A percentile compares a stretch with the other conserved stretches of the same genome.
These are phyloP conservation scores for Peronospora belbahrii DNA, from an alignment of 352 stramenopile species.

Conservation along the genomic window DNA sequence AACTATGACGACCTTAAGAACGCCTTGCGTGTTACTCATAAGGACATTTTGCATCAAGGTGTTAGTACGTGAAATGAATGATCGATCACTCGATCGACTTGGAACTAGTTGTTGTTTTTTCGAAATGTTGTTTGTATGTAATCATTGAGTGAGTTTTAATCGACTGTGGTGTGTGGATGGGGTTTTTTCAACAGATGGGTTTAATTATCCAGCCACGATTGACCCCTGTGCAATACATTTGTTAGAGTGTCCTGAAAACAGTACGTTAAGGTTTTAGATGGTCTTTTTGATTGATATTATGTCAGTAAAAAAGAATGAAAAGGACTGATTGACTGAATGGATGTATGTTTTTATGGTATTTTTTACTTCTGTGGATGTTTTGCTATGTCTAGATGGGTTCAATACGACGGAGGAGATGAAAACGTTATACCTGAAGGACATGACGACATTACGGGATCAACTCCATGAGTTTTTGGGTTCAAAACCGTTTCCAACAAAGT, in stretches of 20 bases:
- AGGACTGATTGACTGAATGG: background rate
- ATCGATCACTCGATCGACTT: too few species aligned
- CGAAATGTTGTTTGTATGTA: too few species aligned
- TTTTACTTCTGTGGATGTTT: background rate
- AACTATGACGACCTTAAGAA: slow-evolving; percentile 66
- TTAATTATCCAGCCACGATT: slow-evolving; percentile 51
- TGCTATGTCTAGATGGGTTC: slow-evolving; percentile 31
- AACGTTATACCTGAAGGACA: slow-evolving; percentile 58
- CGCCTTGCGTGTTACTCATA: slow-evolving; percentile 56
- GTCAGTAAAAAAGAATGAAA: background rate
- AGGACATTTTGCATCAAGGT: slow-evolving; percentile 64
- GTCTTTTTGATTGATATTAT: background rate
- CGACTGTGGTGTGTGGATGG: too few species aligned
- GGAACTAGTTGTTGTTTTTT: too few species aligned
- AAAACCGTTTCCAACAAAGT: slow-evolving; percentile 77
- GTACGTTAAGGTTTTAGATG: slow-evolving; percentile 23
- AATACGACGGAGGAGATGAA: slow-evolving; percentile 64
- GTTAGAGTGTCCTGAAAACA: slow-evolving; percentile 51
- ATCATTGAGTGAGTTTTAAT: background rate
- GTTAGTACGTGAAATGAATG: slow-evolving; percentile 58
- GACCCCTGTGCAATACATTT: slow-evolving; percentile 50
- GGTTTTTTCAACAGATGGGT: slow-evolving; percentile 38
- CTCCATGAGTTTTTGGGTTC: slow-evolving; percentile 75
- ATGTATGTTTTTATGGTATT: background rate
- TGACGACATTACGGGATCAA: slow-evolving; percentile 52